A percentile compares a stretch with the other conserved stretches of the same genome.
phyloP scores from a whole-genome alignment of 768 basidiomycete genomes.

The Kwoniella sp. region DNA sequence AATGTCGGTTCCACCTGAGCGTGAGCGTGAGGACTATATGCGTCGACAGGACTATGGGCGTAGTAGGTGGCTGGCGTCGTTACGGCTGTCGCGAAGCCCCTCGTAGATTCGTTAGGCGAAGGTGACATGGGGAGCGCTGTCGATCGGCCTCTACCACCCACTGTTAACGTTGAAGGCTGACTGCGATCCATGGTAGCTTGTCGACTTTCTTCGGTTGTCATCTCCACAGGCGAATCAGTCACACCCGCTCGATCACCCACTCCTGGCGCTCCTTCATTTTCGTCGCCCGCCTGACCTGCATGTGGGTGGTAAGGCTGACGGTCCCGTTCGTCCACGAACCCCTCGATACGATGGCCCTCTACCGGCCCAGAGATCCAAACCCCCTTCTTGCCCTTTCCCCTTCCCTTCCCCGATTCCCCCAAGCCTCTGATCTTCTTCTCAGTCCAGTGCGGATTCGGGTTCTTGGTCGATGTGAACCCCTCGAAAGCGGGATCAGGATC shows the following conservation, averaged over 20 bases:
- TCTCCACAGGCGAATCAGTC: slow-evolving; percentile 11
- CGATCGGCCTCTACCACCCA: slow-evolving; percentile 14
- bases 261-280: too few species aligned
- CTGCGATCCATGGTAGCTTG: slow-evolving; percentile 4
- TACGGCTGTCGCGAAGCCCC: slow-evolving; percentile 11
- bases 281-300: background rate
- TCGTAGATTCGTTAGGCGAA: background rate
- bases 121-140: background rate
- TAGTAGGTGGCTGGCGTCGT: background rate
- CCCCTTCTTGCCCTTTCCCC: slow-evolving; percentile 1
- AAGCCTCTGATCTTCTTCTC: slow-evolving; percentile 5
- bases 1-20: background rate
- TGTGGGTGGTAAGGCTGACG: background rate
- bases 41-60: background rate
- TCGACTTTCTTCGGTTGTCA: slow-evolving; percentile 6
- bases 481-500: slow-evolving; percentile 7
- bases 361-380: slow-evolving; percentile 19
- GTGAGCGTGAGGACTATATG: background rate
- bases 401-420: background rate
- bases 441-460: slow-evolving; percentile 5
- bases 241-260: slow-evolving; percentile 4
- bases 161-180: slow-evolving; percentile 11
- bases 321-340: slow-evolving; percentile 5
- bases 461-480: slow-evolving; percentile 10
- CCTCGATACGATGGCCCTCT: slow-evolving; percentile 9